Percentiles rank a stretch among this genome's conserved stretches.
Conservation (phyloP, 192 early-diverging fungal genomes). For the Coemansia sp. region DNA sequence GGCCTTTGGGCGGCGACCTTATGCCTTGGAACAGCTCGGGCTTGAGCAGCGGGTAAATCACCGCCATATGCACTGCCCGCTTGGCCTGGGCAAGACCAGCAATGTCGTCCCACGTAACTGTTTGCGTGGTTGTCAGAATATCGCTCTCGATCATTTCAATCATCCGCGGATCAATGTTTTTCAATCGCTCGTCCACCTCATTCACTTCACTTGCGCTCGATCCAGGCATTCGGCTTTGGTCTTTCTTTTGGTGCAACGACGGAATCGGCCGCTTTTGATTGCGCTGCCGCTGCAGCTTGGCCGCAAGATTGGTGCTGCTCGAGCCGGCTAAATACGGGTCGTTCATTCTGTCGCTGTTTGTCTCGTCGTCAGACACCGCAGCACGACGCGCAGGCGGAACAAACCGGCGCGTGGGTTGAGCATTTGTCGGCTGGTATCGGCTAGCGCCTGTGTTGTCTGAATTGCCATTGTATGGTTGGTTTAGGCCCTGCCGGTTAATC, state of each 20-base stretch:
- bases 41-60: slow-evolving; percentile 78
- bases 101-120: slow-evolving; percentile 82
- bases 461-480: background rate
- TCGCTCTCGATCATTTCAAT: slow-evolving; percentile 88
- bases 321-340: slow-evolving; percentile 13
- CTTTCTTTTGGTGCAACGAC: slow-evolving; percentile 24
- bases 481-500: slow-evolving; percentile 26
- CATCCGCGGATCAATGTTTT: slow-evolving; percentile 86
- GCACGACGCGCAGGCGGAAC: slow-evolving; percentile 23
- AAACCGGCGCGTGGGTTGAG: slow-evolving; percentile 17
- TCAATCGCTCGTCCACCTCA: slow-evolving; percentile 67
- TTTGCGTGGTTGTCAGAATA: slow-evolving; percentile 64
- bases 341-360: slow-evolving; percentile 7
- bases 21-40: slow-evolving; percentile 87
- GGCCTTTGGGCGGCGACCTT: slow-evolving; percentile 76
- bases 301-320: background rate
- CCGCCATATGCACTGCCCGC: slow-evolving; percentile 71
- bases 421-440: slow-evolving; percentile 6
- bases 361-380: slow-evolving; percentile 21
- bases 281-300: slow-evolving; percentile 18
- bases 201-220: slow-evolving; percentile 16
- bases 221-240: background rate
- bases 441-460: background rate
- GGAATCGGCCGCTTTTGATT: slow-evolving; percentile 8
- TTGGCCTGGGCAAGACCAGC: slow-evolving; percentile 84